A percentile compares a stretch with the other conserved stretches of the same genome.
These are phyloP conservation scores for Alternaria ethzedia DNA, from an alignment of 2,329 filamentous ascomycete species.

Conservation along the genomic window DNA sequence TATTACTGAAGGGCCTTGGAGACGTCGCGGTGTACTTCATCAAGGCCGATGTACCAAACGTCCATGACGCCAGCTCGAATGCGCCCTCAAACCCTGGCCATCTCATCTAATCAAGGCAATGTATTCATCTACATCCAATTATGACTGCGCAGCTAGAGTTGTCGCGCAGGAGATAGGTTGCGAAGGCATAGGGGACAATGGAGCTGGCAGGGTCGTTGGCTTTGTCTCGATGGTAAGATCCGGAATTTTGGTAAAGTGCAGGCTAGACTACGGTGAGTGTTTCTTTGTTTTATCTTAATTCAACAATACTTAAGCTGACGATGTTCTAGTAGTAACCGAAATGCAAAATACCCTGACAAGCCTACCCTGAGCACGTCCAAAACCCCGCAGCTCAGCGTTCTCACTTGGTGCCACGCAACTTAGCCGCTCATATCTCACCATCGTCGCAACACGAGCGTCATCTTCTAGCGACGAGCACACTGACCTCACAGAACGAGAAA, in stretches of 20 bases:
- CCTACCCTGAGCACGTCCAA: slow-evolving; percentile 3
- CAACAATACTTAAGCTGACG: slow-evolving; percentile 19
- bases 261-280: slow-evolving; percentile 22
- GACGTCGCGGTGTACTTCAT: neutral
- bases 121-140: neutral
- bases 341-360: slow-evolving; percentile 18
- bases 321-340: slow-evolving; percentile 21
- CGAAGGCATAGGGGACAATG: neutral
- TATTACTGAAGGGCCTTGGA: neutral
- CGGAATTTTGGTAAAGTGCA: neutral
- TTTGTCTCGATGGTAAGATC: neutral
- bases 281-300: neutral
- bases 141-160: neutral
- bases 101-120: neutral
- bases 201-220: neutral
- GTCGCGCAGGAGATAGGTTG: neutral
- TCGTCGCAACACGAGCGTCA: slow-evolving; percentile 5
- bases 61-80: neutral
- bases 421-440: slow-evolving; percentile 4
- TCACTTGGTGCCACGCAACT: slow-evolving; percentile 15
- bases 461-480: slow-evolving; percentile 4
- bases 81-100: neutral
- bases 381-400: slow-evolving; percentile 18
- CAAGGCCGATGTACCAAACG: neutral
- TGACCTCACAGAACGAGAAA: slow-evolving; percentile 7